Conservation (phyloP, 345 rosid genomes). For the Hypericum perforatum region DNA sequence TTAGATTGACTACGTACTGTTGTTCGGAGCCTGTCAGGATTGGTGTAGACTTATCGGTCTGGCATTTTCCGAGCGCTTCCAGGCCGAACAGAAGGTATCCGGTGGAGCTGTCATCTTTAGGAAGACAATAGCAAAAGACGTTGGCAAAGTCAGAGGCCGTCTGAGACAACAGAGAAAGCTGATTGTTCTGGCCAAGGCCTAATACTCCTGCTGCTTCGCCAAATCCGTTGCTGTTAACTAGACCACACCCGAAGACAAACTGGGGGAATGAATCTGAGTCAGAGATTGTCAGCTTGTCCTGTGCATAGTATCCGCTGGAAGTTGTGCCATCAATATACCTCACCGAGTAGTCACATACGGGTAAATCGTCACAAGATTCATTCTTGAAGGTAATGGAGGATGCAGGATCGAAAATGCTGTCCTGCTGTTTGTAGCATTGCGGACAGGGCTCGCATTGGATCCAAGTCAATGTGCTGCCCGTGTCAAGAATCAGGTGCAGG, state of each 20-base stretch:
- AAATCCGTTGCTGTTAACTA: not conserved
- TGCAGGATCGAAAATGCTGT: constrained; percentile 8
- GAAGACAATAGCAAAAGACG: constrained; percentile 24
- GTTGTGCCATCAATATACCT: not conserved
- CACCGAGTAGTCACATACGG: not conserved
- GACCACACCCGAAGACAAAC: constrained; percentile 18
- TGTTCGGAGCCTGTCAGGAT: not conserved
- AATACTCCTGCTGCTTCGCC: constrained; percentile 16
- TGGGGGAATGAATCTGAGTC: not conserved
- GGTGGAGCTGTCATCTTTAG: not conserved
- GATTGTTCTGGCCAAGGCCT: constrained; percentile 9
- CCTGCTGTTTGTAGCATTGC: not conserved
- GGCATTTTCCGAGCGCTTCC: constrained; percentile 10
- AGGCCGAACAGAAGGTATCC: constrained; percentile 15
- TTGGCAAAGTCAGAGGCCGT: not conserved
- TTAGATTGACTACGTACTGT: constrained; percentile 11
- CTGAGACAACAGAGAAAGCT: constrained; percentile 11
- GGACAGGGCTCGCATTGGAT: constrained; percentile 11
- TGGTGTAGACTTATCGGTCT: not conserved
- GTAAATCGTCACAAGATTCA: not conserved
- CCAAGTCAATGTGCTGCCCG: constrained; percentile 21
- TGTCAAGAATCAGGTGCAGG: constrained; percentile 15
- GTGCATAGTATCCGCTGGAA: not conserved
- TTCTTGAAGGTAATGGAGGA: constrained; percentile 12
- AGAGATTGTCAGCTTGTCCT: constrained; percentile 10